Evolutionary conservation across 371 early-diverging fungal species (phyloP).

Genomic region (Mortierella sp.): DNA sequence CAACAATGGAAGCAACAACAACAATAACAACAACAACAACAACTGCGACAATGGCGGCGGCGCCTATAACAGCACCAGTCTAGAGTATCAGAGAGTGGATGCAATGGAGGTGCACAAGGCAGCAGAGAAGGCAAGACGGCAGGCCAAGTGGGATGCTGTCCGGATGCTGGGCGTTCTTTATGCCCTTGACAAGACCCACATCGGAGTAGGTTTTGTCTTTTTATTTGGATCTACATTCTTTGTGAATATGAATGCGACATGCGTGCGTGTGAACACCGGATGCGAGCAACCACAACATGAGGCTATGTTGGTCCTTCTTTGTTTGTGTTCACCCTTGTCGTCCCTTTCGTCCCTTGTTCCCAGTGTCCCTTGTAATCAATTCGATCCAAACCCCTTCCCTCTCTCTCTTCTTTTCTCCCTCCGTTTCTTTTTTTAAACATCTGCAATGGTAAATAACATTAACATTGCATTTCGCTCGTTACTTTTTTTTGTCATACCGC

Average conservation of each 20-base stretch:
- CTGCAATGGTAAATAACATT: neutral
- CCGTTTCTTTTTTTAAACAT: conserved; percentile 6
- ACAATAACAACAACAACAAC: neutral
- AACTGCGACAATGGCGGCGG: too few species aligned
- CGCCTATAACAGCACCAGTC: neutral
- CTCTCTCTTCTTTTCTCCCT: neutral
- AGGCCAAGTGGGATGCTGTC: conserved; percentile 54
- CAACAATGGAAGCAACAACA: neutral
- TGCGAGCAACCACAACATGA: neutral
- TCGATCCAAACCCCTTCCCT: neutral
- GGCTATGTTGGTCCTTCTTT: neutral
- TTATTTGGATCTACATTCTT: neutral
- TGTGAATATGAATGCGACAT: neutral
- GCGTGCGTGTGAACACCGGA: neutral
- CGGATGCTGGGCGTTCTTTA: conserved; percentile 61
- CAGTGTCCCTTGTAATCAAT: neutral
- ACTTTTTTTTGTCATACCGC: neutral
- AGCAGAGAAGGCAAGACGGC: conserved; percentile 37
- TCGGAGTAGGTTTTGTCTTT: conserved; percentile 29
- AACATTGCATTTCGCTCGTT: neutral
- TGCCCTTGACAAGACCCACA: conserved; percentile 58
- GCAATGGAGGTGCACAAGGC: conserved; percentile 24
- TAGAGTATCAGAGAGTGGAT: conserved; percentile 21
- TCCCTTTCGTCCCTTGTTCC: neutral
- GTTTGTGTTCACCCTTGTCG: neutral